Base-by-base conservation (phyloP, 1,139 yeast genomes). In the Pichia norvegensis region DNA sequence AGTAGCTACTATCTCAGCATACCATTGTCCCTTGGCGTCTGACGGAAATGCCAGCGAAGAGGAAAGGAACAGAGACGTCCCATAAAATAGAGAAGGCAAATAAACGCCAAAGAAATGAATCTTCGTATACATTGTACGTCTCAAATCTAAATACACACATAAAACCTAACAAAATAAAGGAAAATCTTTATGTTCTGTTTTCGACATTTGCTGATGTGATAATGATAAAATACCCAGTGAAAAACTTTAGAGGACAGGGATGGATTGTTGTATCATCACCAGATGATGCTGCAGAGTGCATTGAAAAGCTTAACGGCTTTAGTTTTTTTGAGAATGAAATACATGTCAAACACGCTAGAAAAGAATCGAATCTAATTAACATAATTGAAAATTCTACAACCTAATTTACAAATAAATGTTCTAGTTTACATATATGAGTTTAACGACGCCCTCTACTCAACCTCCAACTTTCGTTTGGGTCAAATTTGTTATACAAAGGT, bases 201-300 rank as follows among this genome's bases (percentile, higher is more conserved):
- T 70, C 84, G 17, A 70, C 82, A 0, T 83, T 73, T 59, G 95
- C 94, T 1, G 86, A 79, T 53, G 72, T 86, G 2, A 59, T 84
- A 4, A 78, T 77, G 33, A 70, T 86, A 22, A 68, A 72, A 29
- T 68, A 74, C 10, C 58, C 71, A 42, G 70, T 72, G 44, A 67
- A 72, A 19, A 66, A 69, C 14, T 70, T 79, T 68, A 69, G 90
- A 37, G 95, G 95, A 0, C 94, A 84, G 61, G 95, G 94, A 0
- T 87, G 84, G 67, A 63, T 86, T 1, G 72, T 78, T 6, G 76
- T 80, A 48, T 70, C 73, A 23, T 70, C 72, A 38, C 52, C 68
- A 1, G 67, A 67, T 6, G 71, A 73, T 40, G 85, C 95, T 0
- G 63, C 70, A 1, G 48, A 63, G 33, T 92, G 94, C 0, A 47